phyloP scores from a whole-genome alignment of 1,284 basidiomycete genomes.

The Acaromyces ingoldii region DNA sequence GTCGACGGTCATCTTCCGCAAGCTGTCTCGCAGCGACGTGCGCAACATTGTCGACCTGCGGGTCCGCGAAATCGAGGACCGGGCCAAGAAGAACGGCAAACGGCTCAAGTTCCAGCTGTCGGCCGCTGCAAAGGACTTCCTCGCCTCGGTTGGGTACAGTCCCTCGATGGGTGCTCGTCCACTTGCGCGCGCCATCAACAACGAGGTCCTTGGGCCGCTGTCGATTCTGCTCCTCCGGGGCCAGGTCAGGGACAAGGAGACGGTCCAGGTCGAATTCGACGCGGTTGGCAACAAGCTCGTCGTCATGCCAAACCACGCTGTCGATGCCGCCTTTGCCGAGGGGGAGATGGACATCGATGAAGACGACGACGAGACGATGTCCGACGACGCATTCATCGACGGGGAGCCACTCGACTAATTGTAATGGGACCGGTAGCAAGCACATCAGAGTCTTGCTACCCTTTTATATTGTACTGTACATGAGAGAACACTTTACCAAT shows the following conservation, averaged over 20 bases:
- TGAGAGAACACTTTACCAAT: too few relatives aligned
- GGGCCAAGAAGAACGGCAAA: conserved; percentile 66
- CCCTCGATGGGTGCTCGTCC: conserved; percentile 65
- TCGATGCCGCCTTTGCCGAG: conserved; percentile 35
- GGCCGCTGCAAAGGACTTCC: conserved; percentile 70
- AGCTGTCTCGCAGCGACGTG: conserved; percentile 56
- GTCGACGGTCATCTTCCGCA: conserved; percentile 58
- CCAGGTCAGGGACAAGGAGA: conserved; percentile 70
- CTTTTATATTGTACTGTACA: too few relatives aligned
- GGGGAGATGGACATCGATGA: conserved; percentile 48
- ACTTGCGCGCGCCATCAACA: conserved; percentile 84
- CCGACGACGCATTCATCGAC: conserved; percentile 14
- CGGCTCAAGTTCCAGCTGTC: conserved; percentile 77
- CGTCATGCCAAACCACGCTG: conserved; percentile 76
- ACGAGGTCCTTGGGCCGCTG: conserved; percentile 85
- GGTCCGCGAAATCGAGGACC: conserved; percentile 62
- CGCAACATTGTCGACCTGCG: conserved; percentile 57
- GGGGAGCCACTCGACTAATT: conserved; percentile 37
- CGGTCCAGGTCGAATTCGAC: conserved; percentile 72
- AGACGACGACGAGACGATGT: not conserved
- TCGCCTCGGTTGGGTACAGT: conserved; percentile 58
- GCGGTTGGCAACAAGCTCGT: conserved; percentile 73
- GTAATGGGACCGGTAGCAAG: too few relatives aligned
- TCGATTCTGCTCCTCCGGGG: conserved; percentile 81
- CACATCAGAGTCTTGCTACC: too few relatives aligned